A percentile compares a stretch with the other conserved stretches of the same genome.
Evolutionary conservation across 2,329 filamentous ascomycete genomes (phyloP).

Genomic region (Fusarium newnesense): DNA sequence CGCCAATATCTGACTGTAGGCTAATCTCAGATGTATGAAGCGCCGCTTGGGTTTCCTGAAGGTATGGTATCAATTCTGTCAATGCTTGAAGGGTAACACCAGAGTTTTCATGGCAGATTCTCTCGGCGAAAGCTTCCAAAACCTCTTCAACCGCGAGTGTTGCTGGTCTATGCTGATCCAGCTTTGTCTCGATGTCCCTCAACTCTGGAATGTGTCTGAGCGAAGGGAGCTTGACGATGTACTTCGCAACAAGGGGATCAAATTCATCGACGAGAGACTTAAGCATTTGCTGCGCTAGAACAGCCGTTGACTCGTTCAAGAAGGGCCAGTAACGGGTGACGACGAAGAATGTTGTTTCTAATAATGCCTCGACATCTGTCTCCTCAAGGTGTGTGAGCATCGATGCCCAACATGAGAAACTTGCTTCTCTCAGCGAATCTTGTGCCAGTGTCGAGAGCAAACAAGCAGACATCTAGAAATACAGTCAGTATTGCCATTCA

Average conservation of each 20-base stretch:
- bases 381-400: conserved; percentile 80
- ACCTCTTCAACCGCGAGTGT: conserved; percentile 60
- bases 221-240: conserved; percentile 81
- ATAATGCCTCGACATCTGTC: conserved; percentile 80
- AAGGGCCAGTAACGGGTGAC: conserved; percentile 81
- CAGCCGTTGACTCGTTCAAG: conserved; percentile 70
- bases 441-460: conserved; percentile 84
- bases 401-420: conserved; percentile 85
- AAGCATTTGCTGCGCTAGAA: conserved; percentile 71
- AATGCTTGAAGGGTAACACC: conserved; percentile 87
- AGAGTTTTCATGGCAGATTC: conserved; percentile 84
- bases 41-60: conserved; percentile 78
- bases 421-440: conserved; percentile 77
- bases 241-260: conserved; percentile 67
- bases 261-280: conserved; percentile 73
- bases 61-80: conserved; percentile 77
- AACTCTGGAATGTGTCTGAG: conserved; percentile 77
- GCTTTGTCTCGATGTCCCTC: conserved; percentile 71
- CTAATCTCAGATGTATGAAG: conserved; percentile 83
- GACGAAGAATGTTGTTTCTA: conserved; percentile 91
- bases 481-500: neutral
- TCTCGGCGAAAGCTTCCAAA: conserved; percentile 76
- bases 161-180: conserved; percentile 71
- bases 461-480: conserved; percentile 83
- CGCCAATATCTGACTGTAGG: conserved; percentile 82